These are phyloP conservation scores for Lentinus polychrous DNA, from an alignment of 1,284 basidiomycete genomes.

Conservation along the genomic window DNA sequence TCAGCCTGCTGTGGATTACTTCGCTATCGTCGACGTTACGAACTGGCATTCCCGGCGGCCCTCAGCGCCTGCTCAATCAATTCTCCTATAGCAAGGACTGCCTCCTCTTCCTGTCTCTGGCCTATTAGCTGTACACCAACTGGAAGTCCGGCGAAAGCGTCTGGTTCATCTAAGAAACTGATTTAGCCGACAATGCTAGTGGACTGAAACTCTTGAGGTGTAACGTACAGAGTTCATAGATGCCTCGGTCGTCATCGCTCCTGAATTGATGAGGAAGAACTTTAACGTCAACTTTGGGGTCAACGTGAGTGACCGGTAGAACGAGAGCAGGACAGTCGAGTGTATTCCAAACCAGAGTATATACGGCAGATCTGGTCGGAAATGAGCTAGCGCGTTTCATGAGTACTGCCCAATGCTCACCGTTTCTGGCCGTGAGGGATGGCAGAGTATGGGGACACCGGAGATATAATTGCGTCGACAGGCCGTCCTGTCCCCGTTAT, in stretches of 20 bases:
- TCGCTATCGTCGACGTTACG: too few species aligned
- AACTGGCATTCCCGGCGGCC: too few species aligned
- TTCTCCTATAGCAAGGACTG: slow-evolving; percentile 34
- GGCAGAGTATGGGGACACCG: slow-evolving; percentile 28
- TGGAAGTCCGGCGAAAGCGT: slow-evolving; percentile 38
- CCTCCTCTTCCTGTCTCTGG: slow-evolving; percentile 43
- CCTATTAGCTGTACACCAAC: slow-evolving; percentile 46
- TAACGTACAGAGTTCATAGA: slow-evolving; percentile 43
- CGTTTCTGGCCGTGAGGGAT: slow-evolving; percentile 35
- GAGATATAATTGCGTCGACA: slow-evolving; percentile 37
- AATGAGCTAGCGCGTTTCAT: too few species aligned
- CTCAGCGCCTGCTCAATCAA: slow-evolving; percentile 30
- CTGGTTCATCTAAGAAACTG: slow-evolving; percentile 34
- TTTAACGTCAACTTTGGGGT: slow-evolving; percentile 24
- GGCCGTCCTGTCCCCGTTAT: slow-evolving; percentile 40
- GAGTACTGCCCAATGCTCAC: too few species aligned
- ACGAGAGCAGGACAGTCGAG: slow-evolving; percentile 39
- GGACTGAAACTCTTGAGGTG: slow-evolving; percentile 14
- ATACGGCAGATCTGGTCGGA: too few species aligned
- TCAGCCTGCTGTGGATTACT: too few species aligned
- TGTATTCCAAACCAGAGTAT: slow-evolving; percentile 23
- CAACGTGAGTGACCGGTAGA: slow-evolving; percentile 38
- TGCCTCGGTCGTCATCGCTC: slow-evolving; percentile 33
- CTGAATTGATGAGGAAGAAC: slow-evolving; percentile 27
- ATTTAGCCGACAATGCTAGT: not conserved